Evolutionary conservation across 2,329 filamentous ascomycete species (phyloP).

Genomic region (Gaeumannomyces tritici): DNA sequence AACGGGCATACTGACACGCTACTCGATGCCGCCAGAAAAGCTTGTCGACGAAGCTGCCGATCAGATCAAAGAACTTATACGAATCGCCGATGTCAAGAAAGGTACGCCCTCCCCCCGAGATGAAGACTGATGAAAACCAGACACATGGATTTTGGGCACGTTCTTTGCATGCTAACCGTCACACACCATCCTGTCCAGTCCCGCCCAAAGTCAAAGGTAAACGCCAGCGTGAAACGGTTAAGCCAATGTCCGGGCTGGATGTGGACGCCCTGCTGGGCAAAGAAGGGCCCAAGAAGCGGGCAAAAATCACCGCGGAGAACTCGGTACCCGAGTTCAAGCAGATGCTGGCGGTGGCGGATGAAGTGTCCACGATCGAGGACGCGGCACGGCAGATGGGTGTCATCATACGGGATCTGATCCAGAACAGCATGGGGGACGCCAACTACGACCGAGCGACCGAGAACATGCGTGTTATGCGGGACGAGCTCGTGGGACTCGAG

Average conservation of each 20-base stretch:
- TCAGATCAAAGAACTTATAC: slow-evolving; percentile 55
- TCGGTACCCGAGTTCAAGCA: slow-evolving; percentile 88
- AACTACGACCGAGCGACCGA: slow-evolving; percentile 70
- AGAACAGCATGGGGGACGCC: slow-evolving; percentile 63
- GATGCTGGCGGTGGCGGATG: slow-evolving; percentile 51
- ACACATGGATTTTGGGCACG: neutral
- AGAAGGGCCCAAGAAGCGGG: slow-evolving; percentile 24
- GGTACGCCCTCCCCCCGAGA: slow-evolving; percentile 30
- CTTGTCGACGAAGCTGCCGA: slow-evolving; percentile 47
- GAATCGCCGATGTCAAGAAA: slow-evolving; percentile 73
- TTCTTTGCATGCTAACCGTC: neutral
- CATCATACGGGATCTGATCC: slow-evolving; percentile 61
- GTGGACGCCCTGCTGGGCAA: slow-evolving; percentile 70
- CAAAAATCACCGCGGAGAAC: slow-evolving; percentile 51
- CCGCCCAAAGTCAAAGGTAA: slow-evolving; percentile 70
- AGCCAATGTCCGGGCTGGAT: slow-evolving; percentile 84
- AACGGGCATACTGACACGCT: slow-evolving; percentile 55
- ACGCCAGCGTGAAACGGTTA: slow-evolving; percentile 58
- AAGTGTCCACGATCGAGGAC: slow-evolving; percentile 52
- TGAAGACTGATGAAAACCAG: too few relatives aligned
- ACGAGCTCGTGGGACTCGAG: slow-evolving; percentile 67
- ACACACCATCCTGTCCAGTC: slow-evolving; percentile 38
- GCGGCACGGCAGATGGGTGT: slow-evolving; percentile 65
- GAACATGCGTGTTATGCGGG: slow-evolving; percentile 66
- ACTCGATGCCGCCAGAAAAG: slow-evolving; percentile 60